Evolutionary conservation across 2,329 filamentous ascomycete genomes (phyloP).

Genomic region (Dactylella cylindrospora): DNA sequence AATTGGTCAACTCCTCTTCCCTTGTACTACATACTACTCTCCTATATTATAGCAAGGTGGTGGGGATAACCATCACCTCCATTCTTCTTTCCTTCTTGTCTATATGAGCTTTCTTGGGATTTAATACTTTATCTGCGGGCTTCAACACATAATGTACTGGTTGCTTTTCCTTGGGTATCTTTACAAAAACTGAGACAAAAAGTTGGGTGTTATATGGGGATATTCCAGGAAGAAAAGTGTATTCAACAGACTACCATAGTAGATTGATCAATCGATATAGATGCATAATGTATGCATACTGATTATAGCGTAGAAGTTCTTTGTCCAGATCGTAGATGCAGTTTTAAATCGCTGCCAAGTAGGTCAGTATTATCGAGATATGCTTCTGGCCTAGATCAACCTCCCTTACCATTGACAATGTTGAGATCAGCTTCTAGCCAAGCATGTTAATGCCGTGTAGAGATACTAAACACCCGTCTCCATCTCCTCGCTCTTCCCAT

Average conservation of each 20-base stretch:
- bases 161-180: slow-evolving; percentile 33
- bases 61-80: background rate
- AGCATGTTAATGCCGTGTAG: too few relatives aligned
- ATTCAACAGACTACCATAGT: slow-evolving; percentile 35
- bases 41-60: background rate
- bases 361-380: too few relatives aligned
- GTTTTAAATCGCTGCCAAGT: too few relatives aligned
- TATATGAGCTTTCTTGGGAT: slow-evolving; percentile 12
- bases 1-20: slow-evolving; percentile 8
- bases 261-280: slow-evolving; percentile 4
- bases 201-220: slow-evolving; percentile 32
- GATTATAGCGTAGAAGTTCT: too few relatives aligned
- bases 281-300: slow-evolving; percentile 1
- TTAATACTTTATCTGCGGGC: slow-evolving; percentile 22
- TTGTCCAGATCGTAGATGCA: too few relatives aligned
- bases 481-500: too few relatives aligned
- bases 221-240: slow-evolving; percentile 44
- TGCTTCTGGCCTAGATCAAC: too few relatives aligned
- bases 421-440: too few relatives aligned
- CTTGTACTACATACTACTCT: background rate
- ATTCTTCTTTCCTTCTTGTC: slow-evolving; percentile 8
- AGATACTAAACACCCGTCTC: too few relatives aligned
- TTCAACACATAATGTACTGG: slow-evolving; percentile 35
- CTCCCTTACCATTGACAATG: too few relatives aligned
- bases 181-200: slow-evolving; percentile 11